Conservation (phyloP, 495 filamentous ascomycete genomes). For the Jackrogersella multiformis region DNA sequence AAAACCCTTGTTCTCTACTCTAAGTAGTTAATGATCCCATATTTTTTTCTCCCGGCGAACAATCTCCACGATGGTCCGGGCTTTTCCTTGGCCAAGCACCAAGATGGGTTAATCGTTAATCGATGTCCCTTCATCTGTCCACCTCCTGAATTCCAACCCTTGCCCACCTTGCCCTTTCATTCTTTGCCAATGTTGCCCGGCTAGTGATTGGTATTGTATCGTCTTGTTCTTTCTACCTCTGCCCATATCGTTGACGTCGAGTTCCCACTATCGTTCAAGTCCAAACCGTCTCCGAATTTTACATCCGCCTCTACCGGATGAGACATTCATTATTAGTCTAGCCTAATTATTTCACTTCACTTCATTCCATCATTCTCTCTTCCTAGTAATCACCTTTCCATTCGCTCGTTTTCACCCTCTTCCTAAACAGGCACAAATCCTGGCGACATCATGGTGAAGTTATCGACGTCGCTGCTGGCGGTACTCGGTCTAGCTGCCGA, state of each 20-base stretch:
- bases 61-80: conserved; percentile 40
- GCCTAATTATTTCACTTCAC: conserved; percentile 1
- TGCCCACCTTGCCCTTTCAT: conserved; percentile 27
- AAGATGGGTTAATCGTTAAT: conserved; percentile 21
- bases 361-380: conserved; percentile 10
- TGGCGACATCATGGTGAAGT: conserved; percentile 38
- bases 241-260: conserved; percentile 38
- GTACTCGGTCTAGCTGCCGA: conserved; percentile 33
- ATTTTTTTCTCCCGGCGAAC: conserved; percentile 19
- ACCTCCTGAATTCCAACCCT: conserved; percentile 39
- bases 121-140: conserved; percentile 20
- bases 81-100: conserved; percentile 23
- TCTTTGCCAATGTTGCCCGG: conserved; percentile 18
- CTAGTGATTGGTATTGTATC: conserved; percentile 6
- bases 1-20: conserved; percentile 9
- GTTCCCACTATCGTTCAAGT: conserved; percentile 43
- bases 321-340: conserved; percentile 21
- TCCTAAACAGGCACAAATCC: not conserved
- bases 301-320: conserved; percentile 11
- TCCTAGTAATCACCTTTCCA: conserved; percentile 11
- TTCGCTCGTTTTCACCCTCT: conserved; percentile 14
- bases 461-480: conserved; percentile 43
- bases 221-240: conserved; percentile 25
- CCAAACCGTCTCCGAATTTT: conserved; percentile 24
- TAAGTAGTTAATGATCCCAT: not conserved